Evolutionary conservation across 306 rosid genomes (phyloP).

Genomic region (Pyrus communis): DNA sequence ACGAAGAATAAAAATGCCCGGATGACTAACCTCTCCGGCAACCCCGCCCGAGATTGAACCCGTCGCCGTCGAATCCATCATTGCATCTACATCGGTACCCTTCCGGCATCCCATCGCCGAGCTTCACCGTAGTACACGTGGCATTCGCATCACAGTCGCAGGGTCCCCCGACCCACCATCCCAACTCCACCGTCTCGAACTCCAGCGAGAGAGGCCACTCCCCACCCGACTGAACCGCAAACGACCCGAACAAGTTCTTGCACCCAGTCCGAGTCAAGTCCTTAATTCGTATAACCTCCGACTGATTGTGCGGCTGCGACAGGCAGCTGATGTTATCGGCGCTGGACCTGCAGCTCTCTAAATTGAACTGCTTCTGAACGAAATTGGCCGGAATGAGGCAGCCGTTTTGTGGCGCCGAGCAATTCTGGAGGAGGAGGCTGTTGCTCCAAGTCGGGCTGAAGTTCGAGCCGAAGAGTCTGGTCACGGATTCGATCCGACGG

Average conservation of each 20-base stretch:
- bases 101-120: fast-evolving
- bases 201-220: constrained; percentile 26
- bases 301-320: neutral
- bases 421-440: constrained; percentile 48
- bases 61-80: constrained; percentile 59
- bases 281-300: neutral
- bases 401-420: constrained; percentile 13
- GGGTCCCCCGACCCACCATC: constrained; percentile 59
- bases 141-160: constrained; percentile 30
- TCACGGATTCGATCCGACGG: constrained; percentile 27
- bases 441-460: constrained; percentile 41
- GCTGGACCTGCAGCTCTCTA: constrained; percentile 4
- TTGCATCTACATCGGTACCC: constrained; percentile 60
- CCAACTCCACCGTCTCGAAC: constrained; percentile 53
- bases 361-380: constrained; percentile 6
- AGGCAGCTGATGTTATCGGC: constrained; percentile 48
- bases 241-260: constrained; percentile 40
- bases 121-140: neutral
- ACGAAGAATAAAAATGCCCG: neutral
- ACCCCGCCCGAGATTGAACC: constrained; percentile 39
- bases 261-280: constrained; percentile 14
- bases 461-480: constrained; percentile 20
- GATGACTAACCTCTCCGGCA: constrained; percentile 71
- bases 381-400: constrained; percentile 38
- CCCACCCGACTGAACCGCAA: constrained; percentile 24